Base-by-base conservation (phyloP, 2,329 filamentous ascomycete species). In the Trichoderma atrobrunneum region DNA sequence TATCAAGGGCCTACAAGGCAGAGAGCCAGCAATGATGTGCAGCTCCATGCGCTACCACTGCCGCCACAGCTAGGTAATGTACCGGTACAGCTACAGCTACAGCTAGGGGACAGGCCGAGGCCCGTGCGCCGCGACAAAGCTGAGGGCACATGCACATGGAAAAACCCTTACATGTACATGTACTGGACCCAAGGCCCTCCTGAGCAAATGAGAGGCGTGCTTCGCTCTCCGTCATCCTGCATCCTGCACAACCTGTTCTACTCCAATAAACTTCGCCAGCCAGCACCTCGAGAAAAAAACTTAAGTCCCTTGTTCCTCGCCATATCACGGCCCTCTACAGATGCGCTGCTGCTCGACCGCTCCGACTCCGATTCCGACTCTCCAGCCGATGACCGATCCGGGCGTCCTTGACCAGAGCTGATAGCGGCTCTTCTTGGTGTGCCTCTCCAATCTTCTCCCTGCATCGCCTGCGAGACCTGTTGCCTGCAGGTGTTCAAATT, bases 401-500 rank as follows among this genome's bases (percentile, higher is more conserved):
- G 65, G 60, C 32, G 34, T 54, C 57, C 30, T 67, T 70, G 65
- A 72, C 72, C 69, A 59, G 30, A 73, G 72, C 72, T 73, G 71
- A 67, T 54, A 70, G 60, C 71, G 48, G 51, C 66, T 65, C 60
- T 51, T 54, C 51, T 67, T 59, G 69, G 60, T 60, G 48, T 71
- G 51, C 34, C 21, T 68, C 28, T 11, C 24, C 21, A 43, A 43
- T 28, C n/a, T 59, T 56, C 70, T 72, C 54, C 62, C 54, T 66
- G 28, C 62, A 30, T 62, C n/a, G n/a, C n/a, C 63, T 24, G 34
- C 64, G 48, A 51, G 26, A 51, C 36, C 30, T 48, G 32, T 39
- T 65, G 21, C 66, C 59, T 26, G 34, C 34, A 36, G 34, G 34
- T 36, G 59, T 51, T 34, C 71, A 60, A 61, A 65, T 65, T 62